phyloP scores from a whole-genome alignment of 2,329 filamentous ascomycete species.

The Xylariaceae sp. region DNA sequence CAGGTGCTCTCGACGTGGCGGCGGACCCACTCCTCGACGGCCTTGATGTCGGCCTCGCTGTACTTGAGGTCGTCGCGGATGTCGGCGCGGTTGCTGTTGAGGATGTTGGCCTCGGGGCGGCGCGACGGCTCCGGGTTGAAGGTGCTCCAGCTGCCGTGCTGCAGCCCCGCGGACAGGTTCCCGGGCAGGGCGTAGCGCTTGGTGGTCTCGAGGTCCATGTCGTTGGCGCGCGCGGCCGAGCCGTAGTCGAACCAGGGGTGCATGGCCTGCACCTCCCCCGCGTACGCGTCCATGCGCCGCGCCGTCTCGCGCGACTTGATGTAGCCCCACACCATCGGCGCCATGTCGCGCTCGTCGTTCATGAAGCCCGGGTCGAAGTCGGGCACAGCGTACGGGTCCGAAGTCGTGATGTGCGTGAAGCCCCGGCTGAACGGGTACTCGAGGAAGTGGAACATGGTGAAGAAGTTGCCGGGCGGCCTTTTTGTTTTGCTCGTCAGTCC shows the following conservation, averaged over 20 bases:
- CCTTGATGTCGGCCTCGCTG: constrained; percentile 52
- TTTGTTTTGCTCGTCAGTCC: too few relatives aligned
- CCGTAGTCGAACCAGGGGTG: constrained; percentile 69
- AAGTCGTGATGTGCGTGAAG: constrained; percentile 60
- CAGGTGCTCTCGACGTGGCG: constrained; percentile 70
- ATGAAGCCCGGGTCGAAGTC: constrained; percentile 80
- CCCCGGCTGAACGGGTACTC: constrained; percentile 72
- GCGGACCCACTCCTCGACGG: constrained; percentile 63
- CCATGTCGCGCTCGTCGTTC: constrained; percentile 81
- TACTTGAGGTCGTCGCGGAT: constrained; percentile 61
- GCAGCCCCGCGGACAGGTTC: constrained; percentile 63
- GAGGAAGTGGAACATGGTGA: constrained; percentile 77
- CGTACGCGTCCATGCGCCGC: constrained; percentile 68
- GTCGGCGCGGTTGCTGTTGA: constrained; percentile 59
- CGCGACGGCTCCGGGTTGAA: constrained; percentile 48
- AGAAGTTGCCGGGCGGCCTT: constrained; percentile 71
- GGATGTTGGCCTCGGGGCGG: constrained; percentile 33
- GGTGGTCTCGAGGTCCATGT: constrained; percentile 68
- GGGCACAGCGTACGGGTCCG: constrained; percentile 64
- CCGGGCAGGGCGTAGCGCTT: constrained; percentile 68
- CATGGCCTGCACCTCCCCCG: constrained; percentile 61
- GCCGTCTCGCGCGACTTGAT: constrained; percentile 78
- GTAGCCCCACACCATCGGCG: constrained; percentile 77
- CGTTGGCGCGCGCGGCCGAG: constrained; percentile 60
- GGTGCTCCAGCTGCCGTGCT: constrained; percentile 65